phyloP scores from a whole-genome alignment of 331 rosid species.

The Acacia pycnantha region DNA sequence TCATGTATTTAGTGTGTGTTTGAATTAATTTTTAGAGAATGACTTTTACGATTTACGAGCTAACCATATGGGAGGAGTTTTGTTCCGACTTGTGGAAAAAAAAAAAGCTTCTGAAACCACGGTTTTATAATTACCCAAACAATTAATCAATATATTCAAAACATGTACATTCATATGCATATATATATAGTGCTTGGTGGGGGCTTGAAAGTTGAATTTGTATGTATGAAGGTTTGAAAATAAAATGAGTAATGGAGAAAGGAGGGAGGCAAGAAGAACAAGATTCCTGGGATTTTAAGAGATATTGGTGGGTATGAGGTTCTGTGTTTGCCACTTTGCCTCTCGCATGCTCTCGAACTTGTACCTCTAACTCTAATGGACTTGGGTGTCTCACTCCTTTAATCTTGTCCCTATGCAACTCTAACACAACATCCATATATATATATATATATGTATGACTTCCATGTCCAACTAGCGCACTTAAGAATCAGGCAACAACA shows the following conservation, averaged over 20 bases:
- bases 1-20: not conserved
- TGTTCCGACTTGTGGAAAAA: too few species aligned
- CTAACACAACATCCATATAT: too few species aligned
- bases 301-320: not conserved
- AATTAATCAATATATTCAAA: not conserved
- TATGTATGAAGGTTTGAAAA: not conserved
- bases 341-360: constrained; percentile 12
- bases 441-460: not conserved
- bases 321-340: constrained; percentile 13
- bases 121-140: too few species aligned
- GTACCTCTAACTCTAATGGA: not conserved
- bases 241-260: not conserved
- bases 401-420: too few species aligned
- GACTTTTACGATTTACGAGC: too few species aligned
- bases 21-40: too few species aligned
- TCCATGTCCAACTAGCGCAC: not conserved
- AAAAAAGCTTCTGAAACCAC: too few species aligned
- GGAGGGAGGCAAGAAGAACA: not conserved
- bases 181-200: not conserved
- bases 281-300: not conserved
- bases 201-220: not conserved
- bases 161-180: not conserved
- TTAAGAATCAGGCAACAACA: not conserved
- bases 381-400: not conserved
- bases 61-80: too few species aligned